Conservation (phyloP, 2,329 filamentous ascomycete genomes). For the Hypoxylon sp. region DNA sequence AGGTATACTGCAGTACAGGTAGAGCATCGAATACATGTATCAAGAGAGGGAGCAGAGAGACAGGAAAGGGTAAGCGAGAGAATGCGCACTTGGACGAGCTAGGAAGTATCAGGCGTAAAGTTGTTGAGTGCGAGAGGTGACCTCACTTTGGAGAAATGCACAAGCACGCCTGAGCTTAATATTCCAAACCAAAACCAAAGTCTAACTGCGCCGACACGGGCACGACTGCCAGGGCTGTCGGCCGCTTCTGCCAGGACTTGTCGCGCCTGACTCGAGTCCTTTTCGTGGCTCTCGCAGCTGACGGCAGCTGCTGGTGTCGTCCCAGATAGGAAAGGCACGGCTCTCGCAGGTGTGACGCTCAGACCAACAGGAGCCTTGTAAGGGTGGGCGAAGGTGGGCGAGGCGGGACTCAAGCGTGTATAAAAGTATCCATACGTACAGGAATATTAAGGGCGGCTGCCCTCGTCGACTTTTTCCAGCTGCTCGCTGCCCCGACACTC, state of each 20-base stretch:
- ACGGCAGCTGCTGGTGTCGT: constrained; percentile 15
- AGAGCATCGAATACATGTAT: too few species aligned
- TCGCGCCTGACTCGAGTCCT: constrained; percentile 27
- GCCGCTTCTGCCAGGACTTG: too few species aligned
- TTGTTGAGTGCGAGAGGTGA: not conserved
- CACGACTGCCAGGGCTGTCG: too few species aligned
- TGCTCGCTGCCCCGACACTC: constrained; percentile 34
- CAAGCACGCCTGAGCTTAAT: too few species aligned
- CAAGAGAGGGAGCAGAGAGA: too few species aligned
- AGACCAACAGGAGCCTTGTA: constrained; percentile 32
- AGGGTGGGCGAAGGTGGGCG: too few species aligned
- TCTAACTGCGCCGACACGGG: too few species aligned
- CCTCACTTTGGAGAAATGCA: too few species aligned
- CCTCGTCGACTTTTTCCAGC: constrained; percentile 37
- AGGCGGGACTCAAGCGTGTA: constrained; percentile 34
- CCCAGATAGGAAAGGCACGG: constrained; percentile 30
- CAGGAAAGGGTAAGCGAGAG: constrained; percentile 33
- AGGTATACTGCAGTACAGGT: too few species aligned
- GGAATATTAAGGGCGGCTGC: constrained; percentile 39
- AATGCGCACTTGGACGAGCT: constrained; percentile 21
- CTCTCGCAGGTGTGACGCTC: constrained; percentile 27
- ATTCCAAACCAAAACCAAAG: constrained; percentile 17
- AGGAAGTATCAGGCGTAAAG: constrained; percentile 11
- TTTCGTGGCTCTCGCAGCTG: constrained; percentile 11
- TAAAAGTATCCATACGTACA: constrained; percentile 40